Base-by-base conservation (phyloP, 2,329 filamentous ascomycete genomes). In the Fusarium miscanthi region DNA sequence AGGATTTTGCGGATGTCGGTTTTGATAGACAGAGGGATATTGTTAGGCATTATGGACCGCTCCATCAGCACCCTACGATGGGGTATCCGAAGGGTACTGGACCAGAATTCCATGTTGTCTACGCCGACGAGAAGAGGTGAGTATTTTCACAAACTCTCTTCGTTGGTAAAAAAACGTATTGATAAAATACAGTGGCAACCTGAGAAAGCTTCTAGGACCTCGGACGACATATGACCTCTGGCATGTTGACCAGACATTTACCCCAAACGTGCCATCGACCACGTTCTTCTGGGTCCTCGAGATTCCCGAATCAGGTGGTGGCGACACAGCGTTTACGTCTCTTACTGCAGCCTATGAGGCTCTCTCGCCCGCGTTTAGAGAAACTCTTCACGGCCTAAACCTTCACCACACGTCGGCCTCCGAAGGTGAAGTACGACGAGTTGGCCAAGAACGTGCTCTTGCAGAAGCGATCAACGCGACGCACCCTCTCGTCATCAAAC, bases 211-310 rank as follows among this genome's bases (percentile, higher is more conserved):
- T 0, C 66, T 80, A 1, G 78, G 79, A 0, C 72, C 74, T 17
- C 65, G 73, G 4, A 76, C 77, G 2, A 73, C 72, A 2, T 80
- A 79, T 12, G 78, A 80, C 12, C 74, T 80, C 2, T 81, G 79
- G 79, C 78, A 81, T 19, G 66, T 80, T 1, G 79, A 81, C 42
- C 79, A 81, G n/a, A 79, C 78, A 1, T 79, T 80, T n/a, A 80
- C 78, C 0, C 70, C 78, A 1, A 80, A 81, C 6, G 68, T 77
- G 1, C 79, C 79, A 0, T 79, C 77, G 3, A 80, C 79, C 4
- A 80, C 76, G 2, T 80, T 81, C 63, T 80, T 81, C 67, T 80
- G 79, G 77, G 77, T 80, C 6, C 78, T 81, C 2, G 79, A 81
- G 23, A 74, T 68, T 0, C 79, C 79, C 1, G 63, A 66, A 11